A percentile compares a stretch with the other conserved stretches of the same genome.
Evolutionary conservation across 371 early-diverging fungal genomes (phyloP).

Genomic region (Gilbertella persicaria): DNA sequence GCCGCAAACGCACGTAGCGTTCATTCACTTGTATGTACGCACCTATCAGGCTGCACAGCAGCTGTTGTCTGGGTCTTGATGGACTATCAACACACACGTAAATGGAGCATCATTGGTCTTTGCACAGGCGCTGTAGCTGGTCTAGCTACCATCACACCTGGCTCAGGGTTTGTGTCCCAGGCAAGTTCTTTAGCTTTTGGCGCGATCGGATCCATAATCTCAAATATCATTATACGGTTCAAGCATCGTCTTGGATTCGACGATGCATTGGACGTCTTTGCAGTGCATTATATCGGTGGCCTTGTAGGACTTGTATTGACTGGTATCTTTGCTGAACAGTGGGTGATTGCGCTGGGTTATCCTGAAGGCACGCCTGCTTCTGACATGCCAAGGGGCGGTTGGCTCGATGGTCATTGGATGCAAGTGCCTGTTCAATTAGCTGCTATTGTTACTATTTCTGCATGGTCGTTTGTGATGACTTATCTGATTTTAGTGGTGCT

Average conservation of each 20-base stretch:
- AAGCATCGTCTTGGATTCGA: constrained; percentile 72
- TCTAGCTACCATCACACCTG: constrained; percentile 82
- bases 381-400: constrained; percentile 57
- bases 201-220: constrained; percentile 56
- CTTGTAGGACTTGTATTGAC: constrained; percentile 69
- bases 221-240: constrained; percentile 63
- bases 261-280: constrained; percentile 76
- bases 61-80: constrained; percentile 74
- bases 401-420: constrained; percentile 69
- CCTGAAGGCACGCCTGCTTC: constrained; percentile 58
- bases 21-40: constrained; percentile 74
- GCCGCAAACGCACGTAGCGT: constrained; percentile 75
- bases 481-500: constrained; percentile 57
- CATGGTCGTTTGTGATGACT: constrained; percentile 66
- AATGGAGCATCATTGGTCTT: constrained; percentile 78
- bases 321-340: constrained; percentile 70
- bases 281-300: constrained; percentile 75
- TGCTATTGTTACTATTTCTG: constrained; percentile 55
- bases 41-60: constrained; percentile 70
- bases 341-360: constrained; percentile 60
- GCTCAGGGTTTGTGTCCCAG: constrained; percentile 73
- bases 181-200: constrained; percentile 76
- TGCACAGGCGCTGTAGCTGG: constrained; percentile 88
- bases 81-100: constrained; percentile 66
- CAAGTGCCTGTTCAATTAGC: constrained; percentile 66